These are phyloP conservation scores for Phoma sp. DNA, from an alignment of 2,329 filamentous ascomycete genomes.

Conservation along the genomic window DNA sequence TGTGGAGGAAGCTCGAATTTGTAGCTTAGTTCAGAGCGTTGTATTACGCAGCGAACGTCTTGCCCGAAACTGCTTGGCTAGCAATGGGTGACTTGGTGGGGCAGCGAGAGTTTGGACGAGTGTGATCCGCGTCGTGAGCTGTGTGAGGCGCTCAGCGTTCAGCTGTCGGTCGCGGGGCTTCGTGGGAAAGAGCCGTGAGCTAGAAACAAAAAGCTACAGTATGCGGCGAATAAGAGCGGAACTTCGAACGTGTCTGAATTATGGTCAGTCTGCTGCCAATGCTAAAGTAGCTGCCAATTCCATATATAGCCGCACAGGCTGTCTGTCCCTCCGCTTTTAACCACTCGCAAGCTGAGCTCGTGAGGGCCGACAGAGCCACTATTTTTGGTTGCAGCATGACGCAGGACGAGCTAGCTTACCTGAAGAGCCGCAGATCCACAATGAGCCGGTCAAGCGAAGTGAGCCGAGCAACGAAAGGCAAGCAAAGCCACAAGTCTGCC, in stretches of 20 bases:
- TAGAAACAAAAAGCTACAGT: slow-evolving; percentile 2
- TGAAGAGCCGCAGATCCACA: slow-evolving; percentile 21
- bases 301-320: background rate
- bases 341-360: slow-evolving; percentile 3
- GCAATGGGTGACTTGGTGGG: slow-evolving; percentile 18
- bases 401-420: slow-evolving; percentile 29
- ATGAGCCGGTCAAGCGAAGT: background rate
- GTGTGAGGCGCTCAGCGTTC: slow-evolving; percentile 10
- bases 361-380: slow-evolving; percentile 6
- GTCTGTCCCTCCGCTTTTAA: slow-evolving; percentile 6
- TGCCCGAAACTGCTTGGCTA: slow-evolving; percentile 17
- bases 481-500: slow-evolving; percentile 1
- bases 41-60: slow-evolving; percentile 9
- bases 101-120: slow-evolving; percentile 13
- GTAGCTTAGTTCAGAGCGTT: slow-evolving; percentile 2
- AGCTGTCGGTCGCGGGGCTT: slow-evolving; percentile 5
- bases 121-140: slow-evolving; percentile 10
- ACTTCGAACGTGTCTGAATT: slow-evolving; percentile 13
- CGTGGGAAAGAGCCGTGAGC: slow-evolving; percentile 9
- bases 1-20: background rate
- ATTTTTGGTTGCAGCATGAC: slow-evolving; percentile 28
- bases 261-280: slow-evolving; percentile 13
- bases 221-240: slow-evolving; percentile 6
- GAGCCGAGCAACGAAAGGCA: slow-evolving; percentile 7
- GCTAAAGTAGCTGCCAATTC: background rate